Conservation (phyloP, 257 asterid genomes). For the Solanum piurae region DNA sequence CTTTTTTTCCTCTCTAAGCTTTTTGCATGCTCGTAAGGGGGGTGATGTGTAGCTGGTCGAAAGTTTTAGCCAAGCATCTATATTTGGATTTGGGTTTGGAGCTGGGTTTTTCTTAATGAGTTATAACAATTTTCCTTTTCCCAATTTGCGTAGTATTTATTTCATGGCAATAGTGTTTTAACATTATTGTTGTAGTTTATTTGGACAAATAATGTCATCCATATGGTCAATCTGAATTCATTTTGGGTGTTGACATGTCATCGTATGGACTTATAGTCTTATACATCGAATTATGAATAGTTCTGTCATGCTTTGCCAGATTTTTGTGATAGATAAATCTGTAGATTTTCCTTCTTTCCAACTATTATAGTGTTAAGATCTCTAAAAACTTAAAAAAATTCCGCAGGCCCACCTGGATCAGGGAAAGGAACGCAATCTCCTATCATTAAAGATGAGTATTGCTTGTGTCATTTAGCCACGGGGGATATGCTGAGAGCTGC, state of each 20-base stretch:
- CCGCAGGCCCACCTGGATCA: slow-evolving; percentile 90
- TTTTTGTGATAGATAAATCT: neutral
- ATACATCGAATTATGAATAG: neutral
- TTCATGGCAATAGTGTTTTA: neutral
- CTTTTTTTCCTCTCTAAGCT: neutral
- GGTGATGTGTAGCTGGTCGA: neutral
- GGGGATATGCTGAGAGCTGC: slow-evolving; percentile 99
- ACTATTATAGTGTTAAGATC: neutral
- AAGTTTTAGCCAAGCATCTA: neutral
- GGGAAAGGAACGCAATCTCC: slow-evolving; percentile 99
- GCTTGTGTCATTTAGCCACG: slow-evolving; percentile 95
- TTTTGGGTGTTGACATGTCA: neutral
- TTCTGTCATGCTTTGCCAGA: neutral
- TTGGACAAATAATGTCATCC: neutral
- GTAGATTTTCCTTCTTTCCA: neutral
- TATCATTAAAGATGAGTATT: slow-evolving; percentile 75
- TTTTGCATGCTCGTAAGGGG: neutral
- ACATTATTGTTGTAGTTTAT: neutral
- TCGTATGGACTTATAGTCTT: neutral
- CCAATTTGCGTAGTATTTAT: neutral
- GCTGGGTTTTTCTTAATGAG: neutral
- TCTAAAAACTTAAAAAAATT: neutral
- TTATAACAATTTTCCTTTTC: neutral
- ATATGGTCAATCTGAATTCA: neutral
- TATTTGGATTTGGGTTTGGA: neutral